These are phyloP conservation scores for Oryza coarctata DNA, from an alignment of 176 grass and related monocot genomes.

Conservation along the genomic window DNA sequence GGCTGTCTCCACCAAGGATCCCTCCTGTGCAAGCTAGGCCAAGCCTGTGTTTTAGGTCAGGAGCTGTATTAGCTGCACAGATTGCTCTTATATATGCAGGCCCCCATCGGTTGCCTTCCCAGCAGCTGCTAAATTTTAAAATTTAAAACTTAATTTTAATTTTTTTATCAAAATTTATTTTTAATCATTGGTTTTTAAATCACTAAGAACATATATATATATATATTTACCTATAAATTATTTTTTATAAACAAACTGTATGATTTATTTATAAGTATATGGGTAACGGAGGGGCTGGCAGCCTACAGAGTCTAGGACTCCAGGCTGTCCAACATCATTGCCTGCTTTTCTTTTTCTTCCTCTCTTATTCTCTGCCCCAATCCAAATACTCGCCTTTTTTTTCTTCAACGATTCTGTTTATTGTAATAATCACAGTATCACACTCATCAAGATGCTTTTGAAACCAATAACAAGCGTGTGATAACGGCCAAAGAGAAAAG, in stretches of 20 bases:
- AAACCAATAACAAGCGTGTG: constrained; percentile 16
- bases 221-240: too few relatives aligned
- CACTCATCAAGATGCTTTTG: neutral
- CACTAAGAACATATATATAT: too few relatives aligned
- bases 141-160: too few relatives aligned
- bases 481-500: constrained; percentile 21
- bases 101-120: too few relatives aligned
- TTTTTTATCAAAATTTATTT: too few relatives aligned
- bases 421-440: constrained; percentile 32
- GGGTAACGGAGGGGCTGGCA: too few relatives aligned
- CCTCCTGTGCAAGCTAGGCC: neutral
- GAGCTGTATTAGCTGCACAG: neutral
- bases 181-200: too few relatives aligned
- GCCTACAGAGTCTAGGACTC: neutral
- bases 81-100: neutral
- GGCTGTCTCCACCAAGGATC: too few relatives aligned
- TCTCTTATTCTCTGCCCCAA: neutral
- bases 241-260: too few relatives aligned
- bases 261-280: too few relatives aligned
- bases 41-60: neutral
- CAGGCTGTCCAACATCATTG: constrained; percentile 32
- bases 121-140: too few relatives aligned
- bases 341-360: neutral
- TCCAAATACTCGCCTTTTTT: neutral
- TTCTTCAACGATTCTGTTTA: neutral